Evolutionary conservation across 2,329 filamentous ascomycete species (phyloP).

Genomic region (Calonectria pseudoreteaudii): DNA sequence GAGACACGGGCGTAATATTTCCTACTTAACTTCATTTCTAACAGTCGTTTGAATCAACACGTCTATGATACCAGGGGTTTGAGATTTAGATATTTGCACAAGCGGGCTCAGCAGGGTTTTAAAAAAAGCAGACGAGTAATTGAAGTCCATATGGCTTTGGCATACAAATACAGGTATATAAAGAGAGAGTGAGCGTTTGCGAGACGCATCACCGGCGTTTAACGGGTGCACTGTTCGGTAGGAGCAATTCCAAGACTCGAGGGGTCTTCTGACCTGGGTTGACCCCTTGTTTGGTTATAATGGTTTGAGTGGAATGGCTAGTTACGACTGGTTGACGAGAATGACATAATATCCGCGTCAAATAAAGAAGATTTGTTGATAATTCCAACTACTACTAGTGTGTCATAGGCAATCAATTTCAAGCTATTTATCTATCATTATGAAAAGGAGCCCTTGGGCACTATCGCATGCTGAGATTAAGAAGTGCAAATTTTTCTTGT

Average conservation of each 20-base stretch:
- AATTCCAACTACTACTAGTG: background rate
- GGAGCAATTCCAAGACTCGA: slow-evolving; percentile 24
- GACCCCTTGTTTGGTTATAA: slow-evolving; percentile 11
- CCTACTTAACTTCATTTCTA: slow-evolving; percentile 28
- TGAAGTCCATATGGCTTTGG: slow-evolving; percentile 15
- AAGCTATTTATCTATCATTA: background rate
- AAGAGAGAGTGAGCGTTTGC: slow-evolving; percentile 24
- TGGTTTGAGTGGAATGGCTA: slow-evolving; percentile 15
- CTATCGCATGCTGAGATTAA: background rate
- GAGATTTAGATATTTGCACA: slow-evolving; percentile 27
- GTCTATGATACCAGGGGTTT: slow-evolving; percentile 43
- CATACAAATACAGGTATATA: slow-evolving; percentile 32
- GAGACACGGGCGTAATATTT: background rate
- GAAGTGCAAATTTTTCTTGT: background rate
- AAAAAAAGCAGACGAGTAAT: slow-evolving; percentile 31
- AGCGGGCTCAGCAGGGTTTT: slow-evolving; percentile 23
- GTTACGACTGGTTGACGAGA: slow-evolving; percentile 4
- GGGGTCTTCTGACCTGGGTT: background rate
- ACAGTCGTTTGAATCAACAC: slow-evolving; percentile 26
- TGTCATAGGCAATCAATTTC: background rate
- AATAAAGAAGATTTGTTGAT: slow-evolving; percentile 1
- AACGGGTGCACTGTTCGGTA: slow-evolving; percentile 17
- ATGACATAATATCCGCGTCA: background rate
- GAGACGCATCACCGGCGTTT: slow-evolving; percentile 27
- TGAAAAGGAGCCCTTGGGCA: background rate